Evolutionary conservation across 73 alveolate species (phyloP), one percentile per base, ranked within the genome.

Genomic region (Blepharisma japonicum): DNA sequence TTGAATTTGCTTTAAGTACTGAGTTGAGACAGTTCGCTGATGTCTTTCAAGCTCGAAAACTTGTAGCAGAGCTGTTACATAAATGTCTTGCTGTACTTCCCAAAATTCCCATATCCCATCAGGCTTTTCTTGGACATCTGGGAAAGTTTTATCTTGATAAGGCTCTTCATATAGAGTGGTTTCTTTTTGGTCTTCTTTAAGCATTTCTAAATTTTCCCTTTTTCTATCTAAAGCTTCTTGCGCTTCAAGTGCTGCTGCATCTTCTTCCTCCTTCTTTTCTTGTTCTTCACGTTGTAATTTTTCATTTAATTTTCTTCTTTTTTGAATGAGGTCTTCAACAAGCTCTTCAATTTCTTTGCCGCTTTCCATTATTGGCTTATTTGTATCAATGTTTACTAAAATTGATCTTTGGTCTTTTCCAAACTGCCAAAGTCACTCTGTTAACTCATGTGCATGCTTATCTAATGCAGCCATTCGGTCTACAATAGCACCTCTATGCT

Each of bases 401-500:
- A 8, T 7, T 7, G 72, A 38, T 7, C 18, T 56, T 9, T 56
- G 45, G 18, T 86, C 89, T 47, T 83, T 85, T 7, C 98, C 97
- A 83, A 96, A 96, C 78, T 91, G 86, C 45, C 83, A 86, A 79
- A 88, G 86, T 95, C 98, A 96, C 51, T 94, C 90, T 71, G 79
- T 87, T 2, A 96, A 85, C 55, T 90, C 93, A 49, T 92, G 77
- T 14, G 87, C 85, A 20, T 91, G 77, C 67, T 88, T 81, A 82
- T 93, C 98, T 80, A 94, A 95, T 18, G 96, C 91, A 42, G 92
- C 88, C 78, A 93, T 94, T 68, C 94, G 84, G 67, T 95, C 98
- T 48, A 88, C 91, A 47, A 95, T 79, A 23, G 91, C 81, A 55
- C 91, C 87, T 78, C 94, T 91, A 38, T 93, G 81, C 68, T 91